Base-by-base conservation (phyloP, 192 early-diverging fungal species). In the Backusella australiensis region DNA sequence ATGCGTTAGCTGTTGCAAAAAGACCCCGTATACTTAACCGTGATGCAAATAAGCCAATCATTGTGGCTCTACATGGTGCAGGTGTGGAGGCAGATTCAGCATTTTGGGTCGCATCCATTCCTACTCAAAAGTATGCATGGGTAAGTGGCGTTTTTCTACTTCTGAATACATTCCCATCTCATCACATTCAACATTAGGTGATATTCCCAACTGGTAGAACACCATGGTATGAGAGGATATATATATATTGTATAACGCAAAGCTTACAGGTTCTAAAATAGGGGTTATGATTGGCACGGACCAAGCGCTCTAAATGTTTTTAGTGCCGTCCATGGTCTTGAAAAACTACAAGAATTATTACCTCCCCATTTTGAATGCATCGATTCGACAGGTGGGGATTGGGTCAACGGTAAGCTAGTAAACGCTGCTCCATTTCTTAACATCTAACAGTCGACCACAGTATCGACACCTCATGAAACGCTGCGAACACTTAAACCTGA, bases 201-300 rank as follows among this genome's bases (percentile, higher is more conserved):
- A 75, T 94, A 1, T 88, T 86, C 49, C 92, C 93, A 19, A 92
- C 91, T 3, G 93, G 93, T 23, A 74, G 93, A 78, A 91, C 91
- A 1, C 76, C 90, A 53, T 94, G 92, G 90, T 91, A 84, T 17
- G 15, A 71, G 8, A 6, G 32, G 26, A 59, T 39, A 12, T 19
- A 21, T 19, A 21, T 32, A 6, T 34, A 49, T 39, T 41, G 17
- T 11, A 39, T 39, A 12, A 39, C 1, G 2, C 2, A 12, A 39
- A 12, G 11, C 38, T 39, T 39, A 39, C 1, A 39, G 0, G 32
- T 12, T 12, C 38, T 11, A 39, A 11, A 39, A 11, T 63, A 88
- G 89, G 92, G 92, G 92, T 4, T 94, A 89, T 67, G 93, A 94
- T 75, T 94, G 93, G 93, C 93, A 94, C 75, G 93, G 93, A 1